These are phyloP conservation scores for Tuber microsphaerosporum DNA, from an alignment of 495 filamentous ascomycete species.

Conservation along the genomic window DNA sequence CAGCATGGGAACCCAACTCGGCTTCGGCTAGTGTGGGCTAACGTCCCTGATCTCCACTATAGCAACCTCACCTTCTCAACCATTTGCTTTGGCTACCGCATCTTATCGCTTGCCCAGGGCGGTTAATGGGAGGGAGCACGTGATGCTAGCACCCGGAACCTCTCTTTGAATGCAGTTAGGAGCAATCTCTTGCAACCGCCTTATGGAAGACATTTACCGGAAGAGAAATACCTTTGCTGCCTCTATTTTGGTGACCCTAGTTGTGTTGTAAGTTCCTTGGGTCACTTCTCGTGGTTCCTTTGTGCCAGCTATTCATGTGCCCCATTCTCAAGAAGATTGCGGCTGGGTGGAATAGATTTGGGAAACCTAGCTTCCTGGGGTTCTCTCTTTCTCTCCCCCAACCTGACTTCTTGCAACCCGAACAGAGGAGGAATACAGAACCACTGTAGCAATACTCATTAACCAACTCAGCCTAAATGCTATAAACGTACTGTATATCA, in stretches of 20 bases:
- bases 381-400: background rate
- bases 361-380: constrained; percentile 17
- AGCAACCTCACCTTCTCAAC: background rate
- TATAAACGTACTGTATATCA: constrained; percentile 17
- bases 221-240: constrained; percentile 25
- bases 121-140: constrained; percentile 25
- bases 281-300: constrained; percentile 19
- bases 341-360: constrained; percentile 21
- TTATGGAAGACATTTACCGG: constrained; percentile 33
- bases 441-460: constrained; percentile 27
- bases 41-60: no score
- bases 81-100: constrained; percentile 36
- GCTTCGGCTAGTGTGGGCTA: no score
- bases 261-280: constrained; percentile 13
- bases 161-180: constrained; percentile 15
- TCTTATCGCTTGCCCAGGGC: constrained; percentile 27
- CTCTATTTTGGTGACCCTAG: constrained; percentile 22
- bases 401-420: background rate
- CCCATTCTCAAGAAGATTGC: constrained; percentile 27
- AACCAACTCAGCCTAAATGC: constrained; percentile 27
- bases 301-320: constrained; percentile 26
- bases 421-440: constrained; percentile 6
- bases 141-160: constrained; percentile 5
- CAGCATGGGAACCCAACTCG: no score
- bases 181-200: constrained; percentile 29